Evolutionary conservation across 257 asterid genomes (phyloP).

Genomic region (Mentha longifolia): DNA sequence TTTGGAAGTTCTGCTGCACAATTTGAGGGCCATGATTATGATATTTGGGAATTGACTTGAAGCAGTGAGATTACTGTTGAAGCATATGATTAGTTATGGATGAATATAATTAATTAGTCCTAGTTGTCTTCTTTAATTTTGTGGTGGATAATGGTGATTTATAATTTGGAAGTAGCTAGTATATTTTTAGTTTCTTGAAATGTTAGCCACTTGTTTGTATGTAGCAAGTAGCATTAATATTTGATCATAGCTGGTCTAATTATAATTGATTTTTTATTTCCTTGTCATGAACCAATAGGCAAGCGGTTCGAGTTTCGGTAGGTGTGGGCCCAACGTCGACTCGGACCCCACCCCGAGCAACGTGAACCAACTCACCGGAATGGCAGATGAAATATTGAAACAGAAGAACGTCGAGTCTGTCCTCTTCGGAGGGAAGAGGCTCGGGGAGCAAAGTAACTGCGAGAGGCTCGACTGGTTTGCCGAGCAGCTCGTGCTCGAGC

Average conservation of each 20-base stretch:
- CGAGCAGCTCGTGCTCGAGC: slow-evolving; percentile 87
- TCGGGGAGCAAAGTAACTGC: slow-evolving; percentile 77
- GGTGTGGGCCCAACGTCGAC: slow-evolving; percentile 62
- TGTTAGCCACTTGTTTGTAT: slow-evolving; percentile 1
- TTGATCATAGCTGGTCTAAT: neutral
- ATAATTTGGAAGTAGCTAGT: slow-evolving; percentile 7
- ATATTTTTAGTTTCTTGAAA: slow-evolving; percentile 10
- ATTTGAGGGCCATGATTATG: slow-evolving; percentile 7
- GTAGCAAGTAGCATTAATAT: slow-evolving; percentile 14
- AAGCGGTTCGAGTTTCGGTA: slow-evolving; percentile 63
- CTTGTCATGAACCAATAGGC: slow-evolving; percentile 51
- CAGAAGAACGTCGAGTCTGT: slow-evolving; percentile 86
- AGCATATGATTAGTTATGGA: slow-evolving; percentile 39
- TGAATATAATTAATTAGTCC: slow-evolving; percentile 26
- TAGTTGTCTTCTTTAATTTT: slow-evolving; percentile 26
- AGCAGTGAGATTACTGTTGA: slow-evolving; percentile 30
- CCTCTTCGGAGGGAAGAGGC: slow-evolving; percentile 77
- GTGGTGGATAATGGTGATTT: slow-evolving; percentile 30
- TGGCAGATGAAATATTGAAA: slow-evolving; percentile 86
- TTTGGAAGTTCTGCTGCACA: neutral
- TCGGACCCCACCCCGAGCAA: slow-evolving; percentile 70
- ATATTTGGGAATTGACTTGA: slow-evolving; percentile 19
- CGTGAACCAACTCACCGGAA: slow-evolving; percentile 53
- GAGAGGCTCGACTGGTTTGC: slow-evolving; percentile 95
- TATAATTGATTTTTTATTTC: neutral